A percentile compares a stretch with the other conserved stretches of the same genome.
These are phyloP conservation scores for Globisporangium heterothallicum DNA, from an alignment of 352 stramenopile genomes.

Conservation along the genomic window DNA sequence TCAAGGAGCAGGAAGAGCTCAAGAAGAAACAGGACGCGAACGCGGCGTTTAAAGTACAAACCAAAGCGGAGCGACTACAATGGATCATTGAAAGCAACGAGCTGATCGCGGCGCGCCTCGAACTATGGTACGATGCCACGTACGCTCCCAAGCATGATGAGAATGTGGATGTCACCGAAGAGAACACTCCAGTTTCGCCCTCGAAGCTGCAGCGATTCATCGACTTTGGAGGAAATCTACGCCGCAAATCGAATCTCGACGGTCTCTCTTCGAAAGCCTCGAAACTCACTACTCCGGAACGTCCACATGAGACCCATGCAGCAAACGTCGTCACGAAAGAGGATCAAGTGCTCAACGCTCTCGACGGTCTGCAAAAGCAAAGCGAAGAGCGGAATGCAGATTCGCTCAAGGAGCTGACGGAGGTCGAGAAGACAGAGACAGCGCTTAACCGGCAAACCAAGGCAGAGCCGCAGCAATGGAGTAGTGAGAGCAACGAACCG, in stretches of 20 bases:
- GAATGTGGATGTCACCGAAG: slow-evolving; percentile 31
- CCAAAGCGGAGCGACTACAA: slow-evolving; percentile 23
- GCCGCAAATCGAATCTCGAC: slow-evolving; percentile 17
- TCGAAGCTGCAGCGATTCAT: slow-evolving; percentile 39
- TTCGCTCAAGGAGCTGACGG: slow-evolving; percentile 1
- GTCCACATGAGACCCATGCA: too few relatives aligned
- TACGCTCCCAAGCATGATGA: slow-evolving; percentile 16
- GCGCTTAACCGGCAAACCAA: slow-evolving; percentile 31
- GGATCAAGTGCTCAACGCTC: slow-evolving; percentile 24
- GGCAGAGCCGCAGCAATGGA: slow-evolving; percentile 23
- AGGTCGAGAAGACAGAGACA: slow-evolving; percentile 5
- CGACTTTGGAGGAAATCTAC: slow-evolving; percentile 41
- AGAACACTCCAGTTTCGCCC: slow-evolving; percentile 27
- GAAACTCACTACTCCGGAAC: too few relatives aligned
- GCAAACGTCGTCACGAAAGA: slow-evolving; percentile 14
- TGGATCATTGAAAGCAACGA: slow-evolving; percentile 29
- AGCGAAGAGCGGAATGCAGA: slow-evolving; percentile 1
- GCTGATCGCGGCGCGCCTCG: slow-evolving; percentile 21
- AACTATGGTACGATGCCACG: slow-evolving; percentile 24
- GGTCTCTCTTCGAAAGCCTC: too few relatives aligned
- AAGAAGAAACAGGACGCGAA: slow-evolving; percentile 17
- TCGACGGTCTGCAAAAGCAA: slow-evolving; percentile 5
- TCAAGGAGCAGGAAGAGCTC: slow-evolving; percentile 4
- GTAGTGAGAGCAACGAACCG: slow-evolving; percentile 26
- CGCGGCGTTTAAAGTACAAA: slow-evolving; percentile 27